These are phyloP conservation scores for Flueggea neowawraea DNA, from an alignment of 441 rosid species.

Conservation along the genomic window DNA sequence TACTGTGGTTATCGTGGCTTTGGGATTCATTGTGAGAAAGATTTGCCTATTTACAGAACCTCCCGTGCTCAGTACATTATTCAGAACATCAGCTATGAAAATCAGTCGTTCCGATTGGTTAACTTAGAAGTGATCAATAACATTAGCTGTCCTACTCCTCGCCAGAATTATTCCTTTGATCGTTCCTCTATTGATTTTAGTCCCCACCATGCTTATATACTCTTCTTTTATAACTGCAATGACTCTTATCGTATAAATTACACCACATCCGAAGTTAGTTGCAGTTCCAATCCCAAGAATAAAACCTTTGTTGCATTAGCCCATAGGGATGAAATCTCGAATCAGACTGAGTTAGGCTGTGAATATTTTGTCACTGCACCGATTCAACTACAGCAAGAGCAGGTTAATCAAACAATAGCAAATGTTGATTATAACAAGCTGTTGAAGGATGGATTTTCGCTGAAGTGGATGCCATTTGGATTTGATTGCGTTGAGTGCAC, in stretches of 20 bases:
- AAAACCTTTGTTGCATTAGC: slow-evolving; percentile 16
- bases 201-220: slow-evolving; percentile 19
- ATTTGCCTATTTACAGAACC: slow-evolving; percentile 11
- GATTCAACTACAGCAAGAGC: slow-evolving; percentile 8
- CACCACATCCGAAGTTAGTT: slow-evolving; percentile 5
- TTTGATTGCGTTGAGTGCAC: slow-evolving; percentile 17
- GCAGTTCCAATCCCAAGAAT: not conserved
- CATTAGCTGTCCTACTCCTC: slow-evolving; percentile 13
- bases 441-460: slow-evolving; percentile 15
- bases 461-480: slow-evolving; percentile 23
- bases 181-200: slow-evolving; percentile 16
- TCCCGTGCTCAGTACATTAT: slow-evolving; percentile 14
- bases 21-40: slow-evolving; percentile 4
- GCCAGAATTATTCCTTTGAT: slow-evolving; percentile 20
- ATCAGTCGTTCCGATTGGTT: slow-evolving; percentile 19
- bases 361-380: slow-evolving; percentile 20
- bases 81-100: slow-evolving; percentile 13
- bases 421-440: slow-evolving; percentile 12
- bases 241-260: slow-evolving; percentile 10
- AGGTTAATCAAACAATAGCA: slow-evolving; percentile 5
- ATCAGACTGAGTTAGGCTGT: slow-evolving; percentile 11
- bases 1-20: slow-evolving; percentile 31
- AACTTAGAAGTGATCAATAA: slow-evolving; percentile 12
- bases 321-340: slow-evolving; percentile 11
- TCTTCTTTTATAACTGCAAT: slow-evolving; percentile 25